Percentiles rank a stretch among this genome's conserved stretches.
Conservation (phyloP, 2,329 filamentous ascomycete species). For the Fusarium aywerte region DNA sequence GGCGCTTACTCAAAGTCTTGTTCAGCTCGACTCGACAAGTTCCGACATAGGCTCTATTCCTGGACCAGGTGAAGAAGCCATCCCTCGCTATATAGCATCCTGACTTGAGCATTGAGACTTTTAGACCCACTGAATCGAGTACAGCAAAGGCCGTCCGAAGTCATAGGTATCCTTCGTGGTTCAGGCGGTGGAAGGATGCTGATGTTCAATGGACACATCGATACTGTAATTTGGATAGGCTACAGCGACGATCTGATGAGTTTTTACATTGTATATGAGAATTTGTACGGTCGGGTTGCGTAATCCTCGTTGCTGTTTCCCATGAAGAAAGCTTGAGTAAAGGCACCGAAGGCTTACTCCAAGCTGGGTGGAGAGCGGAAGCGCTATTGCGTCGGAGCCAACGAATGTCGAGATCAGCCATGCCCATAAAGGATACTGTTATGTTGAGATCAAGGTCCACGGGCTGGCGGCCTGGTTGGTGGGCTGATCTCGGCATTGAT, state of each 20-base stretch:
- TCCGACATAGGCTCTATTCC: slow-evolving; percentile 54
- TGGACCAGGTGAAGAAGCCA: slow-evolving; percentile 58
- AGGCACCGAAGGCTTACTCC: slow-evolving; percentile 62
- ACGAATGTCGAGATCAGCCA: slow-evolving; percentile 56
- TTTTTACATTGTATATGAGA: slow-evolving; percentile 54
- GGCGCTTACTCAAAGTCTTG: slow-evolving; percentile 56
- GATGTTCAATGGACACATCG: slow-evolving; percentile 65
- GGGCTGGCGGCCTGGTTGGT: slow-evolving; percentile 56
- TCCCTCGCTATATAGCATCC: slow-evolving; percentile 59
- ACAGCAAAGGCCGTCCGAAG: slow-evolving; percentile 57
- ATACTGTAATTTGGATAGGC: slow-evolving; percentile 61
- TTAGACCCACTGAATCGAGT: slow-evolving; percentile 62
- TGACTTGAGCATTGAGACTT: slow-evolving; percentile 65
- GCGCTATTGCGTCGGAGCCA: slow-evolving; percentile 63
- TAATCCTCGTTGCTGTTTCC: slow-evolving; percentile 64
- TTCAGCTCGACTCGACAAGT: slow-evolving; percentile 62
- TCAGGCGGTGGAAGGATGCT: slow-evolving; percentile 59
- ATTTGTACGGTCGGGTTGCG: slow-evolving; percentile 61
- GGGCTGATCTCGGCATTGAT: slow-evolving; percentile 58
- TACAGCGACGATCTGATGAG: slow-evolving; percentile 60
- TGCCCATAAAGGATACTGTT: slow-evolving; percentile 63
- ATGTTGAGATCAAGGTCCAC: slow-evolving; percentile 56
- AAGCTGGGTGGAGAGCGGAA: slow-evolving; percentile 64
- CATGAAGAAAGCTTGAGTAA: slow-evolving; percentile 64
- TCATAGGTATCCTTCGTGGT: slow-evolving; percentile 61